Evolutionary conservation across 108 stramenopile genomes (phyloP).

Genomic region (Skeletonema grethae): DNA sequence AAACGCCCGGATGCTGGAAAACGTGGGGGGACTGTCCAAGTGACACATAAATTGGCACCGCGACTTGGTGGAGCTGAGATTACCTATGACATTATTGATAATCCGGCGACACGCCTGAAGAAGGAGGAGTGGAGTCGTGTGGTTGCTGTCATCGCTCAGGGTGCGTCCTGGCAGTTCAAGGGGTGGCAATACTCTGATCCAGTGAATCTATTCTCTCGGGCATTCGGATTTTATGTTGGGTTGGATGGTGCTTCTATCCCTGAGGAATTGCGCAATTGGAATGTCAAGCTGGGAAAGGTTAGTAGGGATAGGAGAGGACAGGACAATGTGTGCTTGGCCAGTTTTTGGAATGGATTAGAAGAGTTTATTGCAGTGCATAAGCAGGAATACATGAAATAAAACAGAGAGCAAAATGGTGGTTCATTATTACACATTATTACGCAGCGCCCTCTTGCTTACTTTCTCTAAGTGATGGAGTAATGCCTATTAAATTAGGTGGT

Average conservation of each 20-base stretch:
- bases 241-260: conserved; percentile 80
- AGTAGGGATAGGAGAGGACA: conserved; percentile 84
- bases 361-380: conserved; percentile 85
- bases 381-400: conserved; percentile 51
- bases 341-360: conserved; percentile 89
- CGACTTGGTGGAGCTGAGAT: conserved; percentile 68
- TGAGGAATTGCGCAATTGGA: conserved; percentile 69
- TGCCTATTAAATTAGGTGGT: not conserved
- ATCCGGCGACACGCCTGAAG: conserved; percentile 67
- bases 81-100: conserved; percentile 92
- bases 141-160: conserved; percentile 92
- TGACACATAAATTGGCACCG: conserved; percentile 56
- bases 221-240: conserved; percentile 80
- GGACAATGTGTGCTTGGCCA: conserved; percentile 77
- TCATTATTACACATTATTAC: too few species aligned
- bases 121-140: conserved; percentile 90
- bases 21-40: conserved; percentile 36
- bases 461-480: too few species aligned
- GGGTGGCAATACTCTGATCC: conserved; percentile 90
- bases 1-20: conserved; percentile 56
- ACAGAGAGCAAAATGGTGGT: not conserved
- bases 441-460: too few species aligned
- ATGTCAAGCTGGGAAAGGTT: conserved; percentile 62
- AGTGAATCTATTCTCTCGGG: conserved; percentile 73
- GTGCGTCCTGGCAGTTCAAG: conserved; percentile 97